Evolutionary conservation across 192 early-diverging fungal genomes (phyloP).

Genomic region (Umbelopsis sp.): DNA sequence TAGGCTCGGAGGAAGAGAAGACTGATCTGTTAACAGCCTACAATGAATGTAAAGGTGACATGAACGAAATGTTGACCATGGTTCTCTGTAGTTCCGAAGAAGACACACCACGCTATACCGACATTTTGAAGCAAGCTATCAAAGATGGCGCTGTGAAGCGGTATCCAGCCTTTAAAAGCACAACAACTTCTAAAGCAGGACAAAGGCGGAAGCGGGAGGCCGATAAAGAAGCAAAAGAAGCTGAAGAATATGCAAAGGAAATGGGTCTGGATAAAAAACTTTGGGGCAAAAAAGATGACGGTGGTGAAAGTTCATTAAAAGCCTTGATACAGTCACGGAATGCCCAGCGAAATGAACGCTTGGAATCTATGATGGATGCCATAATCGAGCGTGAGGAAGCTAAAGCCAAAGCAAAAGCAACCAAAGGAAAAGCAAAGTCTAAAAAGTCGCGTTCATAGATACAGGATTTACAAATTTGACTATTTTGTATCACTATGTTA

Average conservation of each 20-base stretch:
- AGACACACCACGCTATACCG: conserved; percentile 66
- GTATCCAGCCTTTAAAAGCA: conserved; percentile 56
- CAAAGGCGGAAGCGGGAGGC: conserved; percentile 58
- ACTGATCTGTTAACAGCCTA: conserved; percentile 72
- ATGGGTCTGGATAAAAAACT: conserved; percentile 55
- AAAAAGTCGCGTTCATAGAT: not conserved
- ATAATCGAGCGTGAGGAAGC: conserved; percentile 59
- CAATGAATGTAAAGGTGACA: conserved; percentile 64
- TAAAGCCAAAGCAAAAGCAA: conserved; percentile 29
- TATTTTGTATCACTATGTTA: too few species aligned
- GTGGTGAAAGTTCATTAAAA: conserved; percentile 47
- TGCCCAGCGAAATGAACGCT: conserved; percentile 48
- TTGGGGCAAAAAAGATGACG: conserved; percentile 41
- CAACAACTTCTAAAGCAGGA: conserved; percentile 50
- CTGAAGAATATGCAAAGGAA: conserved; percentile 59
- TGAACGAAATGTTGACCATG: conserved; percentile 66
- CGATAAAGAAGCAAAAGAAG: conserved; percentile 62
- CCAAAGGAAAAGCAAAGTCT: conserved; percentile 21
- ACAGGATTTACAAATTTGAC: not conserved
- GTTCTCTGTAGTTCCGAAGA: conserved; percentile 64
- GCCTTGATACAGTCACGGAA: conserved; percentile 59
- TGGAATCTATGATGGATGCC: conserved; percentile 64
- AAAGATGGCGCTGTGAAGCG: conserved; percentile 51
- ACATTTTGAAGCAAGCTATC: conserved; percentile 70
- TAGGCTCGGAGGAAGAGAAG: conserved; percentile 76